Conservation (phyloP, 2,329 filamentous ascomycete species). For the Ophiostoma angusticollis region DNA sequence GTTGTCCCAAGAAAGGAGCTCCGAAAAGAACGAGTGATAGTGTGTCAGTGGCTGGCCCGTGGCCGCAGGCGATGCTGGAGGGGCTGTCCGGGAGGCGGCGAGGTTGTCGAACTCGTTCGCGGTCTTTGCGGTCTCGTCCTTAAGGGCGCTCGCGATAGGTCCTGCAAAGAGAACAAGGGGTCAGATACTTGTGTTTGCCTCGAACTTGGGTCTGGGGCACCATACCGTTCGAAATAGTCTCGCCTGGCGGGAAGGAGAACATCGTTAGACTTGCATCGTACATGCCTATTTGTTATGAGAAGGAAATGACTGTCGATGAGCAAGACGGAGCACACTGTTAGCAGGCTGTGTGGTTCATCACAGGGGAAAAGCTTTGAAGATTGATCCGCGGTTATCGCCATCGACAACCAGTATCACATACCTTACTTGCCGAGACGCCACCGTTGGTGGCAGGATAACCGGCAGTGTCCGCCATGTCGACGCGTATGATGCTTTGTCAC, state of each 20-base stretch:
- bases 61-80: conserved; percentile 26
- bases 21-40: conserved; percentile 59
- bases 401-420: too few relatives aligned
- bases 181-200: too few relatives aligned
- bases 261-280: too few relatives aligned
- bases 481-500: conserved; percentile 3
- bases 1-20: conserved; percentile 57
- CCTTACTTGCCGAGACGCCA: conserved; percentile 37
- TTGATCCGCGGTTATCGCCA: too few relatives aligned
- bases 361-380: too few relatives aligned
- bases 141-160: conserved; percentile 46
- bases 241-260: too few relatives aligned
- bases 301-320: too few relatives aligned
- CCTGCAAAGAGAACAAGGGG: conserved; percentile 32
- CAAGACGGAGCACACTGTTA: too few relatives aligned
- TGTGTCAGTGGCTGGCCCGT: conserved; percentile 53
- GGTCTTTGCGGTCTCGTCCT: conserved; percentile 43
- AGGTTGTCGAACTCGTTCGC: conserved; percentile 44
- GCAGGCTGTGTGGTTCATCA: too few relatives aligned
- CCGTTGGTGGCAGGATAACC: conserved; percentile 31
- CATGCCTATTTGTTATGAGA: too few relatives aligned
- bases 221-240: too few relatives aligned
- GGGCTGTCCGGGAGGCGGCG: conserved; percentile 43
- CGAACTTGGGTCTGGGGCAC: too few relatives aligned
- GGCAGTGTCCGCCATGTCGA: conserved; percentile 31